Percentiles rank a stretch among this genome's conserved stretches.
phyloP scores from a whole-genome alignment of 345 rosid genomes.

The Brassica incana region DNA sequence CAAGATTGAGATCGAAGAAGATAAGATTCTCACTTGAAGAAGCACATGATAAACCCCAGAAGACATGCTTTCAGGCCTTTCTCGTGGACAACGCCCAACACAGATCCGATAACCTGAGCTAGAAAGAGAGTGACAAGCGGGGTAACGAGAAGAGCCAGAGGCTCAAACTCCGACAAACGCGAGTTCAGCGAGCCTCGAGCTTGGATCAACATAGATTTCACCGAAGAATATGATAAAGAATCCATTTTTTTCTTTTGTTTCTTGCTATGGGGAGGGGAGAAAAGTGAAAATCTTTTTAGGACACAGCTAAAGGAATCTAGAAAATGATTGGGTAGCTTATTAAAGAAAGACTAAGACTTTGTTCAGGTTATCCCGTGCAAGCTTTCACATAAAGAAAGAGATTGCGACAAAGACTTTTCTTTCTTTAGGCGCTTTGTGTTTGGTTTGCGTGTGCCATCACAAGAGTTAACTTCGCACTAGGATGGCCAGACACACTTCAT shows the following conservation, averaged over 20 bases:
- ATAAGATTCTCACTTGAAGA: conserved; percentile 53
- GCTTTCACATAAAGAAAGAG: neutral
- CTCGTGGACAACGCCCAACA: conserved; percentile 48
- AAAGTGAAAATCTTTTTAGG: conserved; percentile 11
- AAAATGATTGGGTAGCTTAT: neutral
- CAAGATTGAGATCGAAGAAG: conserved; percentile 4
- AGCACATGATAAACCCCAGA: conserved; percentile 53
- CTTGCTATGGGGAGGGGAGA: neutral
- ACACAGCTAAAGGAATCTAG: neutral
- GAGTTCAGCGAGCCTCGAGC: conserved; percentile 60
- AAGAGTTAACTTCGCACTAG: neutral
- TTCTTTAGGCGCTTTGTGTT: conserved; percentile 26
- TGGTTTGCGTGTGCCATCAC: conserved; percentile 23
- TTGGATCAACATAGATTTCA: conserved; percentile 37
- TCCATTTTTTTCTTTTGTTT: conserved; percentile 34
- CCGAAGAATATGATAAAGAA: conserved; percentile 29
- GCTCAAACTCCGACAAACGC: conserved; percentile 66
- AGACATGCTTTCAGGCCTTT: conserved; percentile 64
- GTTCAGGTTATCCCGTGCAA: conserved; percentile 12
- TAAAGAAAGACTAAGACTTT: neutral
- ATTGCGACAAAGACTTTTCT: neutral
- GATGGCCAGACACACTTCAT: neutral
- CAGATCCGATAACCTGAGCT: conserved; percentile 47
- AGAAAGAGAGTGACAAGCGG: conserved; percentile 66
- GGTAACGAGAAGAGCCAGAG: conserved; percentile 56